Evolutionary conservation across 495 filamentous ascomycete species (phyloP).

Genomic region (Stereocaulon alpinum): DNA sequence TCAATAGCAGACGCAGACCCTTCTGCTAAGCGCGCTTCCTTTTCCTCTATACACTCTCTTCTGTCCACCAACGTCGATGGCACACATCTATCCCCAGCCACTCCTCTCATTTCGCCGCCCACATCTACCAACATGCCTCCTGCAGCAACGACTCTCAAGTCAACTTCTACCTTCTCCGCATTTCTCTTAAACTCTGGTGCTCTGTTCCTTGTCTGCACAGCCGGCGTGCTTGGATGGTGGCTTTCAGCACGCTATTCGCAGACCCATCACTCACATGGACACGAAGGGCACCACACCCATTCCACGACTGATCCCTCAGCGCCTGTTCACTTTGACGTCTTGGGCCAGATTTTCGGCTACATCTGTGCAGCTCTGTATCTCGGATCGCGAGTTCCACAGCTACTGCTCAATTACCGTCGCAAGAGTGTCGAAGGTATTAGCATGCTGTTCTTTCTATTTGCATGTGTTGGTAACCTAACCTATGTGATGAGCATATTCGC

Average conservation of each 20-base stretch:
- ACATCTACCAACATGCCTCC: slow-evolving; percentile 19
- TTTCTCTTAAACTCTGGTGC: slow-evolving; percentile 60
- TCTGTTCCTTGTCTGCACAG: slow-evolving; percentile 66
- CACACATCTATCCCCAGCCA: slow-evolving; percentile 72
- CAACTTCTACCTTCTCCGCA: slow-evolving; percentile 38
- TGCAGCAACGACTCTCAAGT: slow-evolving; percentile 25
- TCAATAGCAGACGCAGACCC: slow-evolving; percentile 10
- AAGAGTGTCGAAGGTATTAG: slow-evolving; percentile 87
- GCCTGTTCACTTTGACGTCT: slow-evolving; percentile 51
- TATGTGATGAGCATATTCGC: slow-evolving; percentile 89
- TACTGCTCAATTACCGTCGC: slow-evolving; percentile 79
- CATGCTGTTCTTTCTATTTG: slow-evolving; percentile 91
- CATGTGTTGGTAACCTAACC: slow-evolving; percentile 85
- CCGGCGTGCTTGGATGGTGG: slow-evolving; percentile 81
- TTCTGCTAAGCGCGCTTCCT: slow-evolving; percentile 8
- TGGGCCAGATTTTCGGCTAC: slow-evolving; percentile 81
- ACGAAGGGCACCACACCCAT: slow-evolving; percentile 15
- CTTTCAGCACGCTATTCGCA: slow-evolving; percentile 40
- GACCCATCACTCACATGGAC: slow-evolving; percentile 11
- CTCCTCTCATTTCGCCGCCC: slow-evolving; percentile 48
- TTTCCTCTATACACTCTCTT: slow-evolving; percentile 25
- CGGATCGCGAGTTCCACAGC: slow-evolving; percentile 75
- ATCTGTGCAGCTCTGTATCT: slow-evolving; percentile 81
- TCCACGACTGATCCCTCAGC: slow-evolving; percentile 17
- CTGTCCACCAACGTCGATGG: slow-evolving; percentile 37